Evolutionary conservation across 2,329 filamentous ascomycete species (phyloP), one percentile per base, ranked within the genome.

Genomic region (Fusarium denticulatum): DNA sequence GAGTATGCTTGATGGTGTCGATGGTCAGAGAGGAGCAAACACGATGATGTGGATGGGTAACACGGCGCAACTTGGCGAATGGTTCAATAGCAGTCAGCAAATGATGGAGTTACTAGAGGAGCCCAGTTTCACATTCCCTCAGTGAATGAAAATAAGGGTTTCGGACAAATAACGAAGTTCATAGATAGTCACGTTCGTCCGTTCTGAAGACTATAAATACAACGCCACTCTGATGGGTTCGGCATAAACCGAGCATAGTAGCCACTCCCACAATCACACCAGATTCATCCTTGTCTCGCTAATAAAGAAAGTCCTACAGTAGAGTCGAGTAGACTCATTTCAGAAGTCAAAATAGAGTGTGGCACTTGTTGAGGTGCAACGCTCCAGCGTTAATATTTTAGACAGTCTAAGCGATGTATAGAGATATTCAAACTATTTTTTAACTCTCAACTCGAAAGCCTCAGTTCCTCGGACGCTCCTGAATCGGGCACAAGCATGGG

Each of bases 401-500:
- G 14, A 7, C 36, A 18, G 4, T 30, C 26, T 39, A 20, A 18
- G 5, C 26, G 39, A 61, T 53, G 12, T 42, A 36, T 34, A 20
- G 16, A 32, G 22, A 46, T 43, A 39, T 32, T 32, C 37, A 45
- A 32, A 15, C 15, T 22, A 20, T 26, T 53, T 45, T 40, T 7
- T 6, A 36, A n/a, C 56, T 28, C 60, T 65, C 74, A 75, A 57
- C 68, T 59, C 34, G 63, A 68, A 43, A 69, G 57, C 18, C 65
- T 67, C 24, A 76, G 55, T 26, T 76, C 74, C 15, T 78, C 79
- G 15, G 68, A 50, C 22, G 77, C 77, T 26, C 76, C 80, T 12
- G 75, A 75, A 14, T 79, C 79, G 42, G 77, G 79, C 11, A 80
- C 76, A 46, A 86, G 73, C 83, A 87, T 86, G 2, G 83, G 82